Evolutionary conservation across 805 yeast genomes (phyloP), one percentile per base, ranked within the genome.

Genomic region (Middelhovenomyces tepae): DNA sequence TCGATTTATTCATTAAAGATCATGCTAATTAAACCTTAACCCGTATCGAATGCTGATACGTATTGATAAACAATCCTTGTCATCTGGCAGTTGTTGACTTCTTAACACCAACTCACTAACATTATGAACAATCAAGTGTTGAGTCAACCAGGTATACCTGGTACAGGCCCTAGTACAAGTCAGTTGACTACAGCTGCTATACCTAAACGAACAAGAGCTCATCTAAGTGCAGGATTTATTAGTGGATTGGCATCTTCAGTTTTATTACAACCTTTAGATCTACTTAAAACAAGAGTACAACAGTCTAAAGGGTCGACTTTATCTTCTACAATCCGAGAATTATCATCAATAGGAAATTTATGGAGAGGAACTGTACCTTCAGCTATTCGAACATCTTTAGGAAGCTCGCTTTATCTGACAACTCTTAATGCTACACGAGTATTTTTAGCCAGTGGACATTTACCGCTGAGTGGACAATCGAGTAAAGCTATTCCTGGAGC

Each of bases 291-390:
- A 0, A 59, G 97, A 42, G 64, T 85, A 6, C 97, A 85, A 59
- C 89, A 80, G 50, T 25, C 46, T 4, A 39, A 44, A n/a, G 42
- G 40, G 13, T 31, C 43, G 16, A 38, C 53, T 7, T 10, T 54
- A n/a, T 22, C 42, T 16, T 26, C 42, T 7, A 41, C 49, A 7
- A 14, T 56, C 14, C 40, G 37, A 41, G 51, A 34, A 19, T 25
- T 47, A n/a, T 24, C 22, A 9, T 32, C 44, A 1, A 37, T 50
- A 4, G 11, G 52, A 30, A 74, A 77, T 32, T 62, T 87, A 24
- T 91, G 98, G 98, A 68, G 95, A 35, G 98, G 98, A 0, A 89
- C 95, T 0, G 48, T 86, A 23, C 95, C 98, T 0, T 83, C 95
- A 14, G 86, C 93, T 0, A 47, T 89, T 16, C 66, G 98, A 39